Evolutionary conservation across 2,329 filamentous ascomycete species (phyloP).

Genomic region (Septoria petroselini): DNA sequence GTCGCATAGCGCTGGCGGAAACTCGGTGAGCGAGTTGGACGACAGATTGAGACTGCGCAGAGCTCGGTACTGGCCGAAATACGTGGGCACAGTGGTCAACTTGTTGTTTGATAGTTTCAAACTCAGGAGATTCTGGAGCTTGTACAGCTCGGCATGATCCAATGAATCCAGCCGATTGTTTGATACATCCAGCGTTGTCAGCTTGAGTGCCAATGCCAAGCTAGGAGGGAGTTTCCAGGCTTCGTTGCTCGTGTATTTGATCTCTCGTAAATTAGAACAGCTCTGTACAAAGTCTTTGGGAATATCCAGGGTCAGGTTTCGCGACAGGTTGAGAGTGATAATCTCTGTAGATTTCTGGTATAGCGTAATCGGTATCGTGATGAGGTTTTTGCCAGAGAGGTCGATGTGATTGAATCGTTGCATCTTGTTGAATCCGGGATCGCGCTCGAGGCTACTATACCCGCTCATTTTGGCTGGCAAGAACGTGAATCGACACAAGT

Average conservation of each 20-base stretch:
- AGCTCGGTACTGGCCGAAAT: constrained; percentile 76
- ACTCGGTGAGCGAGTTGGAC: constrained; percentile 83
- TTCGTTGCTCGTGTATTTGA: constrained; percentile 95
- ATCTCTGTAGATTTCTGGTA: constrained; percentile 92
- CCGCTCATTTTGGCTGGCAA: constrained; percentile 84
- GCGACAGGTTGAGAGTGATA: constrained; percentile 87
- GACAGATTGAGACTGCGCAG: constrained; percentile 86
- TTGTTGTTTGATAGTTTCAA: constrained; percentile 93
- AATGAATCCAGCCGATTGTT: constrained; percentile 89
- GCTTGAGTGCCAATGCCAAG: constrained; percentile 71
- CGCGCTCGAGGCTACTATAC: constrained; percentile 66
- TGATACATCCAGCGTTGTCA: constrained; percentile 89
- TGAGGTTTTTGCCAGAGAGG: constrained; percentile 80
- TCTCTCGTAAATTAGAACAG: constrained; percentile 85
- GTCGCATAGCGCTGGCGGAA: constrained; percentile 81
- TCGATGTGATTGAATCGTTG: constrained; percentile 95
- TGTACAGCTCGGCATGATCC: constrained; percentile 77
- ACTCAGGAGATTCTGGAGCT: constrained; percentile 73
- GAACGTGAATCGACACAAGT: constrained; percentile 93
- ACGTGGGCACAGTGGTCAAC: constrained; percentile 70
- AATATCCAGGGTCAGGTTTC: constrained; percentile 86
- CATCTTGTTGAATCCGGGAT: constrained; percentile 75
- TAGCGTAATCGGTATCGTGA: constrained; percentile 90
- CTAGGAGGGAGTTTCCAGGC: constrained; percentile 80
- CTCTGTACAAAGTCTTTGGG: constrained; percentile 95